phyloP scores from a whole-genome alignment of 2,329 filamentous ascomycete genomes.

The Claviceps cyperi region DNA sequence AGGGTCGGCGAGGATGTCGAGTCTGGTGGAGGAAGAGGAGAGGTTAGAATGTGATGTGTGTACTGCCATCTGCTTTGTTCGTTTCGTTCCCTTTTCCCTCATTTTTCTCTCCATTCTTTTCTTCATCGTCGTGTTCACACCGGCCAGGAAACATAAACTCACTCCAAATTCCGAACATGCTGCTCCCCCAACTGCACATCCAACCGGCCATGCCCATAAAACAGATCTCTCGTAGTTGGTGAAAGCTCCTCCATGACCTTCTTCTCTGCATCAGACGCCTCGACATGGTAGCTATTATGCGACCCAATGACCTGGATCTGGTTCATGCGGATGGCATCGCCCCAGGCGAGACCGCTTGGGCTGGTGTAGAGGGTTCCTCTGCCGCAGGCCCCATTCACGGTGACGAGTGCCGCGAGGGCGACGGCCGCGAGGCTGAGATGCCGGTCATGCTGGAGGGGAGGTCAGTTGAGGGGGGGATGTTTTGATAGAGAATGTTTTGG shows the following conservation, averaged over 20 bases:
- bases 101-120: neutral
- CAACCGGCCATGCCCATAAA: constrained; percentile 32
- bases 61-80: too few relatives aligned
- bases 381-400: neutral
- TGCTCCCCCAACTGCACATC: constrained; percentile 30
- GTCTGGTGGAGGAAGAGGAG: neutral
- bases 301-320: constrained; percentile 36
- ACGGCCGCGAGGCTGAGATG: too few relatives aligned
- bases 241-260: constrained; percentile 23
- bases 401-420: neutral
- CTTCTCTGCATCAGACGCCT: constrained; percentile 27
- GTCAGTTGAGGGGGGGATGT: too few relatives aligned
- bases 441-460: too few relatives aligned
- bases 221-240: constrained; percentile 24
- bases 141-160: neutral
- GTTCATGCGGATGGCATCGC: constrained; percentile 28
- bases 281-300: constrained; percentile 37
- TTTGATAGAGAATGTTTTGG: too few relatives aligned
- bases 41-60: too few relatives aligned
- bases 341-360: constrained; percentile 19
- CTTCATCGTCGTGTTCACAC: too few relatives aligned
- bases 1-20: constrained; percentile 34
- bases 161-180: constrained; percentile 30
- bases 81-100: neutral
- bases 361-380: constrained; percentile 7